Evolutionary conservation across 345 rosid species (phyloP).

Genomic region (Jatropha curcas): DNA sequence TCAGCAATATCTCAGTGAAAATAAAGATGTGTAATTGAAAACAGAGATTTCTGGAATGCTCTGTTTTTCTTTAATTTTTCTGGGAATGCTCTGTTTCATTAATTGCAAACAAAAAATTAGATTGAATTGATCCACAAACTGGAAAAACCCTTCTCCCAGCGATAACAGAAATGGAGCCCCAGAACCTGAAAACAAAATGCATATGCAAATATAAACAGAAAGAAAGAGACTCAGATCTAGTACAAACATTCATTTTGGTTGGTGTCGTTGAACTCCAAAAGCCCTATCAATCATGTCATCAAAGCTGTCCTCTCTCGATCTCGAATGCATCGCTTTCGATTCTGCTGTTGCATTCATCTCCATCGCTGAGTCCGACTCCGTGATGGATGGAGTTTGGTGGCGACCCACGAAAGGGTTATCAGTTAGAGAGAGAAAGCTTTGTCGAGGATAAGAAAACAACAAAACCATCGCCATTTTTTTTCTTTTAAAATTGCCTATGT

Average conservation of each 20-base stretch:
- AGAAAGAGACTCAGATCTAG: conserved; percentile 20
- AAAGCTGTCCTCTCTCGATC: conserved; percentile 67
- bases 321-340: conserved; percentile 40
- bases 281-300: conserved; percentile 88
- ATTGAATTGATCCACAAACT: background rate
- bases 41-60: no score
- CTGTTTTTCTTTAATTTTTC: no score
- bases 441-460: no score
- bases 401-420: no score
- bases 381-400: no score
- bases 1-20: no score
- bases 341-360: conserved; percentile 22
- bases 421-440: no score
- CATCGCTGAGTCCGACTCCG: conserved; percentile 32
- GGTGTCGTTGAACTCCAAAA: conserved; percentile 77
- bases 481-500: no score
- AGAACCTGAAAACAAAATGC: conserved; percentile 6
- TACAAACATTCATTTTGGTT: conserved; percentile 64
- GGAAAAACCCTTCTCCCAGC: background rate
- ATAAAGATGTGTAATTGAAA: no score
- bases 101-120: no score
- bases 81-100: no score
- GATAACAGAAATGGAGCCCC: background rate
- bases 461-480: no score
- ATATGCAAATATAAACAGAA: conserved; percentile 4